Conservation (phyloP, 768 basidiomycete genomes). For the Candolleomyces aberdarensis region DNA sequence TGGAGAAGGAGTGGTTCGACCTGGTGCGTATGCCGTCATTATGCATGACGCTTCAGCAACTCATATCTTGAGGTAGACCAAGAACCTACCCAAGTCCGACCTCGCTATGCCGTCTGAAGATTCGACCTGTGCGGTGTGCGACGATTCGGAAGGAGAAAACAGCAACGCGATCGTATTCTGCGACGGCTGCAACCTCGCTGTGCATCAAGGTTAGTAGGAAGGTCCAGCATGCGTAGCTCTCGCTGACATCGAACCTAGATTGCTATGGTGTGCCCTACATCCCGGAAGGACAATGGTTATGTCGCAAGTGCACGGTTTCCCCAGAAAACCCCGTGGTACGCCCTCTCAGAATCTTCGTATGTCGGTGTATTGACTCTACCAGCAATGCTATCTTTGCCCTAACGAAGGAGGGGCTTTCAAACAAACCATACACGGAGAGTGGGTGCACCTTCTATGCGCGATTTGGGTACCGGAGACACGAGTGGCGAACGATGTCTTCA, state of each 20-base stretch:
- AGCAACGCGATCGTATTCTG: constrained; percentile 99
- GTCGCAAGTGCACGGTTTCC: constrained; percentile 96
- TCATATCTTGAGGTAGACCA: constrained; percentile 55
- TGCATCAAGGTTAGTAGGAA: constrained; percentile 83
- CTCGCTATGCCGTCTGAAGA: constrained; percentile 90
- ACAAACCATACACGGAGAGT: constrained; percentile 87
- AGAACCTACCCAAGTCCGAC: constrained; percentile 88
- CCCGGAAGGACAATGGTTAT: constrained; percentile 99
- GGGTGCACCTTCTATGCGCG: constrained; percentile 95
- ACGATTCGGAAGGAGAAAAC: constrained; percentile 98
- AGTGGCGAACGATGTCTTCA: constrained; percentile 92
- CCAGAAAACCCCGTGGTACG: constrained; percentile 94
- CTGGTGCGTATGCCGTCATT: constrained; percentile 52
- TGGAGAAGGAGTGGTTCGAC: constrained; percentile 99
- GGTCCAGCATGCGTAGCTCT: not conserved
- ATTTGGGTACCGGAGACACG: constrained; percentile 97
- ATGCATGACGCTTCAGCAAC: not conserved
- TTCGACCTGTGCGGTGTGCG: constrained; percentile 94
- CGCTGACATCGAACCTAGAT: constrained; percentile 46
- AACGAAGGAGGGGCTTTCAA: constrained; percentile 99
- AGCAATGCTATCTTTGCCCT: constrained; percentile 94
- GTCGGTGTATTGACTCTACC: not conserved
- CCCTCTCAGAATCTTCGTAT: constrained; percentile 5
- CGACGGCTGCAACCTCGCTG: constrained; percentile 97
- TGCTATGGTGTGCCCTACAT: constrained; percentile 99